Evolutionary conservation across 2,329 filamentous ascomycete genomes (phyloP).

Genomic region (Cadophora malorum): DNA sequence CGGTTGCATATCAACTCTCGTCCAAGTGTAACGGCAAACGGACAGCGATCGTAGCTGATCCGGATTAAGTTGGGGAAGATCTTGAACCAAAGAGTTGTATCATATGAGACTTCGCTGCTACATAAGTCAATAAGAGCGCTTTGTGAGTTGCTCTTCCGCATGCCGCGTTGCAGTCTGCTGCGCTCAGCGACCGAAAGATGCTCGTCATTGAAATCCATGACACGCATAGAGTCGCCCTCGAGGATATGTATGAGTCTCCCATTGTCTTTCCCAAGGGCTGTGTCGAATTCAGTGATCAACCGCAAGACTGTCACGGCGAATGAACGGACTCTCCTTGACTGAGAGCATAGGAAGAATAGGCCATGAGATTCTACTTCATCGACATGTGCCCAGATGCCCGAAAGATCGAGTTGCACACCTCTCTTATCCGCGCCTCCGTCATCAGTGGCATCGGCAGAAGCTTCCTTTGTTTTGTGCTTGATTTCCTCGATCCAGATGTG

Average conservation of each 20-base stretch:
- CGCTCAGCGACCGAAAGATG: slow-evolving; percentile 89
- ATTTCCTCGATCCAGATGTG: slow-evolving; percentile 99
- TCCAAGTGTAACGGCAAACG: slow-evolving; percentile 87
- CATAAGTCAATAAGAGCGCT: slow-evolving; percentile 92
- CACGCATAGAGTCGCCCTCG: slow-evolving; percentile 84
- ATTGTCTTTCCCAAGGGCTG: slow-evolving; percentile 78
- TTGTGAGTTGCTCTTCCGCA: slow-evolving; percentile 82
- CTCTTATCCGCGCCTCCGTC: slow-evolving; percentile 69
- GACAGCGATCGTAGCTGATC: slow-evolving; percentile 88
- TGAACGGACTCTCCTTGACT: slow-evolving; percentile 85
- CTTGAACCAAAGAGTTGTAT: slow-evolving; percentile 96
- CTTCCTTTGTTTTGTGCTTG: slow-evolving; percentile 80
- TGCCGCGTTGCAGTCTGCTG: slow-evolving; percentile 87
- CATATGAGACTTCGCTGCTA: slow-evolving; percentile 93
- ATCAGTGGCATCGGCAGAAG: slow-evolving; percentile 68
- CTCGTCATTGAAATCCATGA: slow-evolving; percentile 93
- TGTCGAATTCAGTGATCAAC: slow-evolving; percentile 92
- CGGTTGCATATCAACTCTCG: slow-evolving; percentile 92
- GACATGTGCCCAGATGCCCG: slow-evolving; percentile 88
- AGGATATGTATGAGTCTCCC: slow-evolving; percentile 86
- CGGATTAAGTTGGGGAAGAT: slow-evolving; percentile 95
- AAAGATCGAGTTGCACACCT: slow-evolving; percentile 81
- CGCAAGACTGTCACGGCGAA: slow-evolving; percentile 93
- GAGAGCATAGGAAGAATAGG: slow-evolving; percentile 95
- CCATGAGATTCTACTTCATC: slow-evolving; percentile 97